A percentile compares a stretch with the other conserved stretches of the same genome.
These are phyloP conservation scores for Rhodotorula sp. DNA, from an alignment of 1,284 basidiomycete species.

Conservation along the genomic window DNA sequence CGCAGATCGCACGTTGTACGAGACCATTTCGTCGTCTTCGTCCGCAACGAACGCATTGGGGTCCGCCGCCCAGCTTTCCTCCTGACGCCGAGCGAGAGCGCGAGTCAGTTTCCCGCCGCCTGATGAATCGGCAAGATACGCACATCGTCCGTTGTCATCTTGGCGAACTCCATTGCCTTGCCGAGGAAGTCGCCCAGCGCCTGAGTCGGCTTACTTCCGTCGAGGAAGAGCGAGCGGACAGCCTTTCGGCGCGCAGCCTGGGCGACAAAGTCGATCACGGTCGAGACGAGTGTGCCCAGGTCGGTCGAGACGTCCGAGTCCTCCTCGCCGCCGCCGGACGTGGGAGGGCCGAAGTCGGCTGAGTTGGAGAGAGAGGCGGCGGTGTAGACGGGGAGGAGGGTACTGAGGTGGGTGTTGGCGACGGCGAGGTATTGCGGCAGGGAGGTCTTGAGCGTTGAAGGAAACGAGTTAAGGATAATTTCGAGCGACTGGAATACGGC, in stretches of 20 bases:
- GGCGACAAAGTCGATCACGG: conserved; percentile 77
- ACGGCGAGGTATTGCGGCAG: conserved; percentile 72
- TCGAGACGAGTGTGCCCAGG: conserved; percentile 70
- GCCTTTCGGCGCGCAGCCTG: conserved; percentile 64
- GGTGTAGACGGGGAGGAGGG: conserved; percentile 66
- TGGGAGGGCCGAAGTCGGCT: conserved; percentile 55
- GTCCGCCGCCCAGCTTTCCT: conserved; percentile 85
- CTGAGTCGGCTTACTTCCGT: conserved; percentile 47
- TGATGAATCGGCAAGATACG: conserved; percentile 45
- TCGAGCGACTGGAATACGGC: conserved; percentile 39
- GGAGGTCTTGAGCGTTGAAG: conserved; percentile 65
- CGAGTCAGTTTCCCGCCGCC: neutral
- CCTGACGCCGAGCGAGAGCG: conserved; percentile 55
- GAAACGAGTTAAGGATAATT: conserved; percentile 31
- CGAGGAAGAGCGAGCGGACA: conserved; percentile 63
- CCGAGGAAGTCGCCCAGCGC: conserved; percentile 60
- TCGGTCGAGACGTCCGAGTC: conserved; percentile 65
- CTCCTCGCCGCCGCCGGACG: conserved; percentile 64
- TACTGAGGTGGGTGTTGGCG: conserved; percentile 66
- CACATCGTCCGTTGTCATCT: conserved; percentile 88
- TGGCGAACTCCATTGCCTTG: conserved; percentile 69
- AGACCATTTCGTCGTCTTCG: conserved; percentile 85
- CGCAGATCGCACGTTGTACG: conserved; percentile 78
- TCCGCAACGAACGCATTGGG: conserved; percentile 90
- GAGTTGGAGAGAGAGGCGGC: conserved; percentile 64